Base-by-base conservation (phyloP, 2,329 filamentous ascomycete species). In the Sporothrix brasiliensis region DNA sequence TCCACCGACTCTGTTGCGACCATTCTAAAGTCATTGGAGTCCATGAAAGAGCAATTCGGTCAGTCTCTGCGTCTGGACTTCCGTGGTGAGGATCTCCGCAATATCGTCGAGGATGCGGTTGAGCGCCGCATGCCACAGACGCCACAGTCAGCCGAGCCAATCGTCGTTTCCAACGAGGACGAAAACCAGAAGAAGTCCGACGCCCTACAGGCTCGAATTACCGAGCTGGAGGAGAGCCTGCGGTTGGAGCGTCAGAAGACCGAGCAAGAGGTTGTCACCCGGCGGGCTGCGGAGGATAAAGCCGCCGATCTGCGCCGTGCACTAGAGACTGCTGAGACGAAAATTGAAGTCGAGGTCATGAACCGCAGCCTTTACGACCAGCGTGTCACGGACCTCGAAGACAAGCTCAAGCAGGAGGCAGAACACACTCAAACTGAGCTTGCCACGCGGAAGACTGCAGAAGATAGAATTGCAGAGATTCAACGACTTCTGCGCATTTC, bases 391-490 rank as follows among this genome's bases (percentile, higher is more conserved):
- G 90, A 92, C 58, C 83, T 94, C 1, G 91, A 93, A 77, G 88
- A 88, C 60, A 88, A 88, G 77, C 82, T 92, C 60, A 85, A 86
- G 71, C 80, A 86, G 11, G 87, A 90, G 49, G 89, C 92, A 74
- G 83, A 84, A 49, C 85, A 86, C 70, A 86, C 85, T 1, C 90
- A 93, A 73, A 81, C 87, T 68, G 90, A 94, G 75, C 81, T 90
- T 71, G 82, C 85, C 58, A 80, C 81, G 63, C 87, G 91, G 71
- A 86, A 90, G 69, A 84, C 87, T 47, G 89, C 89, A 0, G 91
- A 94, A 77, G 91, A 94, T 76, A 87, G 87, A 72, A 82, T 92
- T 16, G 86, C 89, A 5, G 91, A 94, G 76, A 84, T 89, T n/a
- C 89, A 93, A 78, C 85, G 88, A 69, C 84, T 90, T 27, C 83